Conservation (phyloP, 371 early-diverging fungal species). For the Actinomortierella ambigua region DNA sequence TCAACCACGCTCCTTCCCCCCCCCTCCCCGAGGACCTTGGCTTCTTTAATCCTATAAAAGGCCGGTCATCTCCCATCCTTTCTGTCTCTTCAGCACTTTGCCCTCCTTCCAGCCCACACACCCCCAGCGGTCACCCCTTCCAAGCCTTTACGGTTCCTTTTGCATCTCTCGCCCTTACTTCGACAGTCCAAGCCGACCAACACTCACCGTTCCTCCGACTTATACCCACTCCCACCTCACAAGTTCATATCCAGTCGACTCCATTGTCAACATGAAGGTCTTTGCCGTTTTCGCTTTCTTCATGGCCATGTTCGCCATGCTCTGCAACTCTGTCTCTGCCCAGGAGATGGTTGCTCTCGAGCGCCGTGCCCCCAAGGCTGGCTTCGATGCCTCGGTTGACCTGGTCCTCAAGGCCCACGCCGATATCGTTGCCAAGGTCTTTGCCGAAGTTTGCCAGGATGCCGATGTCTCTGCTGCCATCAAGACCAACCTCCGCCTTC, state of each 20-base stretch:
- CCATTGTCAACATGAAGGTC: slow-evolving; percentile 29
- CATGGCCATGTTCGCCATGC: slow-evolving; percentile 46
- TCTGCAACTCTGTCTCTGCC: slow-evolving; percentile 22
- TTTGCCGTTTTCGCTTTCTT: slow-evolving; percentile 31
- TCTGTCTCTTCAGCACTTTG: too few species aligned
- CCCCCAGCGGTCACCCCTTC: too few species aligned
- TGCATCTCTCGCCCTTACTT: not conserved
- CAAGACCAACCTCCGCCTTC: slow-evolving; percentile 17
- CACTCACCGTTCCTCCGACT: not conserved
- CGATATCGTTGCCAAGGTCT: slow-evolving; percentile 36
- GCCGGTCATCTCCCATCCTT: too few species aligned
- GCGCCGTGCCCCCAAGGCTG: slow-evolving; percentile 11
- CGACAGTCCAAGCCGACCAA: not conserved
- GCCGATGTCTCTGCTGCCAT: slow-evolving; percentile 22
- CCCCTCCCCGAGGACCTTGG: too few species aligned
- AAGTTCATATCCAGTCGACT: not conserved
- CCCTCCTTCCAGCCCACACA: too few species aligned
- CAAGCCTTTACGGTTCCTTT: too few species aligned
- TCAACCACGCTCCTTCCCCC: too few species aligned
- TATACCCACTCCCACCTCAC: not conserved
- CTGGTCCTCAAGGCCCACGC: slow-evolving; percentile 30
- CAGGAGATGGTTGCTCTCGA: slow-evolving; percentile 27
- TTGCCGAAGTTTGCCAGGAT: slow-evolving; percentile 42
- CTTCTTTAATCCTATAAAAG: too few species aligned
- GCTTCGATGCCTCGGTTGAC: slow-evolving; percentile 38